Evolutionary conservation across 345 rosid genomes (phyloP).

Genomic region (Boechera retrofracta): DNA sequence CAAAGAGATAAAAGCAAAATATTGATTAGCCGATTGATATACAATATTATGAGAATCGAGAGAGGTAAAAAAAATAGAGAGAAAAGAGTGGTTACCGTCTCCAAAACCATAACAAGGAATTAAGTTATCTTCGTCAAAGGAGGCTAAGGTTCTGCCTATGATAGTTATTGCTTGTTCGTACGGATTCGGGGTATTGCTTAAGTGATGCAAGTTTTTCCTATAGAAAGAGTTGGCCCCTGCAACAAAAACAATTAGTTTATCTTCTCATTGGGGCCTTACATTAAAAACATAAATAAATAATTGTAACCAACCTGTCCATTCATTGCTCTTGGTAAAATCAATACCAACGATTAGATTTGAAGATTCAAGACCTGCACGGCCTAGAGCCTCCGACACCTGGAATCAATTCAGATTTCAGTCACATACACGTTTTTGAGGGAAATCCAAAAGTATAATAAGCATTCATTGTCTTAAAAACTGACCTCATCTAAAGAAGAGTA

Average conservation of each 20-base stretch:
- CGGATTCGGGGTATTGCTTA: constrained; percentile 73
- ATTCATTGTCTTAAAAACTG: not conserved
- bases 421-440: too few species aligned
- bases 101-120: constrained; percentile 99
- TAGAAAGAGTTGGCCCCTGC: constrained; percentile 78
- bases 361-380: constrained; percentile 89
- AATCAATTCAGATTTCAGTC: not conserved
- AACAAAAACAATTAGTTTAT: constrained; percentile 5
- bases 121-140: constrained; percentile 88
- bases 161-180: constrained; percentile 93
- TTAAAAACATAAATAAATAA: not conserved
- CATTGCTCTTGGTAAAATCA: constrained; percentile 98
- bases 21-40: constrained; percentile 24
- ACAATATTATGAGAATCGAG: not conserved
- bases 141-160: constrained; percentile 78
- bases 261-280: not conserved
- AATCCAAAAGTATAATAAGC: not conserved
- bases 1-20: constrained; percentile 29
- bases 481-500: constrained; percentile 87
- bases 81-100: constrained; percentile 62
- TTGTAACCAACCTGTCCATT: constrained; percentile 78
- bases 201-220: constrained; percentile 75
- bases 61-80: not conserved
- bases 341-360: constrained; percentile 97
- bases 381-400: constrained; percentile 83